phyloP scores from a whole-genome alignment of 768 basidiomycete species.

The Trametes sanguinea region DNA sequence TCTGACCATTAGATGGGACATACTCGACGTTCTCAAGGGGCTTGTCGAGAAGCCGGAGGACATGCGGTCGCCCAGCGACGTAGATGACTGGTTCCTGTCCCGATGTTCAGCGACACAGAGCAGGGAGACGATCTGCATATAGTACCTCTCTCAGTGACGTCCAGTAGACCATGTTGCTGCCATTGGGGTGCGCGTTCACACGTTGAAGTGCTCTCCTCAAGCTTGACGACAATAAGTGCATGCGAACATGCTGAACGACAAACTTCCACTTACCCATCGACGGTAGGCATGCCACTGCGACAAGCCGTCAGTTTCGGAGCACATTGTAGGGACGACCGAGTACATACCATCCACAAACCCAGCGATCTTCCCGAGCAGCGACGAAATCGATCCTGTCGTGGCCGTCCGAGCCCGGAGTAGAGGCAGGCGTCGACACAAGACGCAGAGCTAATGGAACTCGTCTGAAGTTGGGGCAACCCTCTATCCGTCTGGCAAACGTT shows the following conservation, averaged over 20 bases:
- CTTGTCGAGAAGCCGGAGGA: slow-evolving; percentile 81
- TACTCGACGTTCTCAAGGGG: slow-evolving; percentile 96
- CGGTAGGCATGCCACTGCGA: slow-evolving; percentile 90
- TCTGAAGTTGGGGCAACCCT: slow-evolving; percentile 94
- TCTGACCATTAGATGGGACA: slow-evolving; percentile 28
- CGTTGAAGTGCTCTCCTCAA: slow-evolving; percentile 75
- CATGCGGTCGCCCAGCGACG: slow-evolving; percentile 84
- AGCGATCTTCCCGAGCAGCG: slow-evolving; percentile 47
- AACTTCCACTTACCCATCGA: slow-evolving; percentile 63
- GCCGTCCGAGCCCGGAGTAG: background rate
- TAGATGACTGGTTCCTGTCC: slow-evolving; percentile 90
- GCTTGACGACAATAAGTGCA: slow-evolving; percentile 40
- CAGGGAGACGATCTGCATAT: background rate
- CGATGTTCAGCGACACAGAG: slow-evolving; percentile 11
- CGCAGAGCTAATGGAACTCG: slow-evolving; percentile 56
- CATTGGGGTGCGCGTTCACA: slow-evolving; percentile 81
- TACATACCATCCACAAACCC: slow-evolving; percentile 75
- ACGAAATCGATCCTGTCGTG: slow-evolving; percentile 38
- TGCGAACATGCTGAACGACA: background rate
- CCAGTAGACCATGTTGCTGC: slow-evolving; percentile 80
- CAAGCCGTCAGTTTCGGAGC: background rate
- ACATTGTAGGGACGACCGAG: background rate
- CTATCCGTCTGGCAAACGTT: slow-evolving; percentile 63
- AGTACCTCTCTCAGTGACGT: slow-evolving; percentile 91
- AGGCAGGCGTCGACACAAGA: background rate